Evolutionary conservation across 2,329 filamentous ascomycete species (phyloP).

Genomic region (Reticulascus tulasneorum): DNA sequence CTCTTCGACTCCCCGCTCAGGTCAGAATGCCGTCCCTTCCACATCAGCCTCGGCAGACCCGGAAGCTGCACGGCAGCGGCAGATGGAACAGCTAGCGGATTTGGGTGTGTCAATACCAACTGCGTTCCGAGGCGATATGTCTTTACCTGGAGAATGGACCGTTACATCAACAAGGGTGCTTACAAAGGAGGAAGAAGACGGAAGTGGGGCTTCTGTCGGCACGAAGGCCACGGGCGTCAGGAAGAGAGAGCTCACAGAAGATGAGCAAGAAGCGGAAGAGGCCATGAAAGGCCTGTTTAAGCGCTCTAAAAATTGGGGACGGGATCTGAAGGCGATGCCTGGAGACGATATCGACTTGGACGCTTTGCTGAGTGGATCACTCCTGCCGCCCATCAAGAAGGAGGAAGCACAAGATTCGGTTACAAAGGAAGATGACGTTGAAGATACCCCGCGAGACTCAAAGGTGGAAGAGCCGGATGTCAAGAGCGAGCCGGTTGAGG

Average conservation of each 20-base stretch:
- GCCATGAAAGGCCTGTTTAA: constrained; percentile 58
- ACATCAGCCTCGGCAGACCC: constrained; percentile 28
- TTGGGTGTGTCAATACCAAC: constrained; percentile 84
- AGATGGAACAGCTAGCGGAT: constrained; percentile 82
- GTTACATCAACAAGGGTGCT: constrained; percentile 61
- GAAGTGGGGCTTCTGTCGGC: constrained; percentile 36
- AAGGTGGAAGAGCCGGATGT: constrained; percentile 23
- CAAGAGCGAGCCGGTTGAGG: constrained; percentile 34
- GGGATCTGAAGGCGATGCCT: constrained; percentile 45
- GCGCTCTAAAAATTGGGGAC: constrained; percentile 51
- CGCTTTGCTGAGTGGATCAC: constrained; percentile 46
- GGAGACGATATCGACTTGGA: constrained; percentile 57
- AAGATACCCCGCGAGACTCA: constrained; percentile 20
- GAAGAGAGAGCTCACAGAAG: constrained; percentile 59
- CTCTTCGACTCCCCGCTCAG: constrained; percentile 24
- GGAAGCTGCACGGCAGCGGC: constrained; percentile 69
- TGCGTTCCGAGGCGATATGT: constrained; percentile 73
- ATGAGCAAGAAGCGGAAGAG: constrained; percentile 58
- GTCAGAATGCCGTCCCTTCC: constrained; percentile 7
- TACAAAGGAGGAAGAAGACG: constrained; percentile 35
- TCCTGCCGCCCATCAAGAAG: constrained; percentile 25
- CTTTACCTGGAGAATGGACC: constrained; percentile 86
- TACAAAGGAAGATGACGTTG: constrained; percentile 22
- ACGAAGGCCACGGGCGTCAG: constrained; percentile 52
- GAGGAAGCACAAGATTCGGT: constrained; percentile 11